phyloP scores from a whole-genome alignment of 2,329 filamentous ascomycete genomes.

The Neofusicoccum umdonicola region DNA sequence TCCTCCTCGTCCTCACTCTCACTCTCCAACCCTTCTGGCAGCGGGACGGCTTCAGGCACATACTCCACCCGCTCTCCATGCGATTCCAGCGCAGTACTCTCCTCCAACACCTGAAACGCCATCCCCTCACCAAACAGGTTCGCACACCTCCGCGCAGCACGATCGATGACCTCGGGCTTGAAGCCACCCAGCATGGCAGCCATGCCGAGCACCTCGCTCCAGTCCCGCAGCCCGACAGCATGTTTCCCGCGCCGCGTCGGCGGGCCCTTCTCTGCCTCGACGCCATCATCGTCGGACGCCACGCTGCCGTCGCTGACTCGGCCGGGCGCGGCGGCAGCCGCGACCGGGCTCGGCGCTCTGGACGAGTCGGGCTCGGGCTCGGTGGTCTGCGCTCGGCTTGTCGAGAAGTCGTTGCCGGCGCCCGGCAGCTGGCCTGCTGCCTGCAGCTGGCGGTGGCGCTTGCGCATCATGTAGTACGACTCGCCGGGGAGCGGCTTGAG shows the following conservation, averaged over 20 bases:
- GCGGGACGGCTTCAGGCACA: conserved; percentile 30
- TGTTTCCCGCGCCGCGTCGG: not conserved
- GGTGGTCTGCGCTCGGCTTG: not conserved
- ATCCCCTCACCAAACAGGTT: conserved; percentile 73
- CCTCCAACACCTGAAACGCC: conserved; percentile 57
- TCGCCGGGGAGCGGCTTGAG: conserved; percentile 6
- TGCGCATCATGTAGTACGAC: conserved; percentile 19
- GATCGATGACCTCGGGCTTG: conserved; percentile 60
- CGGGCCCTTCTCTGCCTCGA: not conserved
- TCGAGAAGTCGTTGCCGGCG: not conserved
- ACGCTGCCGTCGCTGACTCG: not conserved
- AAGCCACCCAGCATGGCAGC: conserved; percentile 70
- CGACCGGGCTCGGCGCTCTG: not conserved
- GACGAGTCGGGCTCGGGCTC: not conserved
- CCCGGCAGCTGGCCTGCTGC: not conserved
- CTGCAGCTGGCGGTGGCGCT: conserved; percentile 1
- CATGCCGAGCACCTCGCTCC: conserved; percentile 79
- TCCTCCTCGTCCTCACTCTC: not conserved
- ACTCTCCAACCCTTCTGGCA: conserved; percentile 14
- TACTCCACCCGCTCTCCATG: conserved; percentile 34
- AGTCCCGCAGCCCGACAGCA: conserved; percentile 59
- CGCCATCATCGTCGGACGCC: not conserved
- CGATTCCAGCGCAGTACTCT: conserved; percentile 30
- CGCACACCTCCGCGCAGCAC: conserved; percentile 71
- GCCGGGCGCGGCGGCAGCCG: too few relatives aligned